These are phyloP conservation scores for Suillus placidus DNA, from an alignment of 768 basidiomycete genomes.

Conservation along the genomic window DNA sequence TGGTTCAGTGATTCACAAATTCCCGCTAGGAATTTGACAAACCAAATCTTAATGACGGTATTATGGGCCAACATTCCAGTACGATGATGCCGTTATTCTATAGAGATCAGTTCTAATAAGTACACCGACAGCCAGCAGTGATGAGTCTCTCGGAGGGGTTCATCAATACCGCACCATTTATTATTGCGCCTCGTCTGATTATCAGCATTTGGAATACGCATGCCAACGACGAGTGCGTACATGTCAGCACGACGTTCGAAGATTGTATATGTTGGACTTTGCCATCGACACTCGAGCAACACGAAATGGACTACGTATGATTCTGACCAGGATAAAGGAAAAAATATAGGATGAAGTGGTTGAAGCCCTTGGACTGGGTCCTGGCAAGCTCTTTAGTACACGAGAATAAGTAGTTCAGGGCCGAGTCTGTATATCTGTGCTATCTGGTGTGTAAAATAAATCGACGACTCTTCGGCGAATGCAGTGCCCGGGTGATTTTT, in stretches of 20 bases:
- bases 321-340: neutral
- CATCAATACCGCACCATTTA: neutral
- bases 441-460: neutral
- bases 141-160: neutral
- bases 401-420: neutral
- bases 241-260: neutral
- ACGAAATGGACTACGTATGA: neutral
- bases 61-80: neutral
- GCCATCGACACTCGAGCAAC: neutral
- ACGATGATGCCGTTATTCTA: neutral
- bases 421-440: neutral
- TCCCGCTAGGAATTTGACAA: neutral
- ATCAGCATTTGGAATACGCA: neutral
- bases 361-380: neutral
- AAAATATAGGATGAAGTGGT: neutral
- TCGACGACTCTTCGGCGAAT: neutral
- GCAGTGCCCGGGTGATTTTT: neutral
- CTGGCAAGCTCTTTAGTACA: neutral
- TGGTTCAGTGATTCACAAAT: neutral
- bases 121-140: neutral
- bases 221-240: neutral
- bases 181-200: neutral
- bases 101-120: neutral
- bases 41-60: neutral
- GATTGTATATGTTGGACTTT: conserved; percentile 2